phyloP scores from a whole-genome alignment of 2,329 filamentous ascomycete species.

The Aureobasidium sp. region DNA sequence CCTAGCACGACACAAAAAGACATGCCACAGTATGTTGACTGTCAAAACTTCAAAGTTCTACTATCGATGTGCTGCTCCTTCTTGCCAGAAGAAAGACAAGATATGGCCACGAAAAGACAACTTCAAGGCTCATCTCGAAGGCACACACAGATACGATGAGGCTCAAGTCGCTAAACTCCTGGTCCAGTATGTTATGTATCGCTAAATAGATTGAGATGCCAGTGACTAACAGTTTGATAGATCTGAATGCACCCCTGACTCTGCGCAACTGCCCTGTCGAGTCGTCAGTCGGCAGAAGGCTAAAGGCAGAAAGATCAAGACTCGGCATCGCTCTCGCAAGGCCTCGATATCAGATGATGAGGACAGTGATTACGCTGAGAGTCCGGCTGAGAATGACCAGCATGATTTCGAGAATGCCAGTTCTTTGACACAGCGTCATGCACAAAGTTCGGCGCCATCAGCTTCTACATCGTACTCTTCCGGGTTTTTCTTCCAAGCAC shows the following conservation, averaged over 20 bases:
- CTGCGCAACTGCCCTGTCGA: not conserved
- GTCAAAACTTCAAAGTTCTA: conserved; percentile 12
- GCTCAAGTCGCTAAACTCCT: not conserved
- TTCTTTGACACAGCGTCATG: not conserved
- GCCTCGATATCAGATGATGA: not conserved
- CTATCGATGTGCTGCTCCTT: conserved; percentile 9
- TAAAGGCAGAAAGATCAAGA: not conserved
- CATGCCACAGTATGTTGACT: conserved; percentile 12
- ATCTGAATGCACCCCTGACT: not conserved
- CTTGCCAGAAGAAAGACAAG: conserved; percentile 13
- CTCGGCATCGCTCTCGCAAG: not conserved
- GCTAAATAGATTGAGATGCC: not conserved
- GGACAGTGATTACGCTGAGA: not conserved
- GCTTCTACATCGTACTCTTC: not conserved
- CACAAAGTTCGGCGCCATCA: not conserved
- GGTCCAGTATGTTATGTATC: not conserved
- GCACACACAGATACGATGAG: conserved; percentile 7
- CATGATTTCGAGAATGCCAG: not conserved
- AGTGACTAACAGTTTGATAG: not conserved
- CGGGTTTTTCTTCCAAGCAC: not conserved
- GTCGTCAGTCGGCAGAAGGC: not conserved
- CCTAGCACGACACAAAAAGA: conserved; percentile 13
- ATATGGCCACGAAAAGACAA: conserved; percentile 14
- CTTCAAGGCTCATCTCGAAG: conserved; percentile 15
- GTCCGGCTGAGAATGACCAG: not conserved